phyloP scores from a whole-genome alignment of 306 rosid species.

The Nissolia schottii region DNA sequence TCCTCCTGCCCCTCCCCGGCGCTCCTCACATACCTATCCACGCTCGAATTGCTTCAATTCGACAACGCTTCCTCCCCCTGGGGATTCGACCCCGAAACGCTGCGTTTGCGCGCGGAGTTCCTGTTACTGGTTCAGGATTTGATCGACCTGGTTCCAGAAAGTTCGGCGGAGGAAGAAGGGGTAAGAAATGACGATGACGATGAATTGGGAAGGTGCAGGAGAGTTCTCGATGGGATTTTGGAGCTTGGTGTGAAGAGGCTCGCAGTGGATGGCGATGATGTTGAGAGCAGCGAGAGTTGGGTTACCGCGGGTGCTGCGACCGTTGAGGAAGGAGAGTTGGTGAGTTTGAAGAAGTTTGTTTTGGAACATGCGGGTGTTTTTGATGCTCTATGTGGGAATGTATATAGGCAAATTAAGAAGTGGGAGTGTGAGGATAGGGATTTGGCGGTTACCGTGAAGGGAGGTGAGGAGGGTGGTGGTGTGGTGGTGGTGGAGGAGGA shows the following conservation, averaged over 20 bases:
- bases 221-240: slow-evolving; percentile 55
- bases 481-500: slow-evolving; percentile 4
- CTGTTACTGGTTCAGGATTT: slow-evolving; percentile 62
- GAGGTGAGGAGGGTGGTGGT: slow-evolving; percentile 26
- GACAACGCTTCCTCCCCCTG: slow-evolving; percentile 66
- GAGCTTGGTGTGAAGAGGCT: slow-evolving; percentile 74
- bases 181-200: too few species aligned
- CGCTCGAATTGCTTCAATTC: slow-evolving; percentile 68
- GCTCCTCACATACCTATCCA: slow-evolving; percentile 63
- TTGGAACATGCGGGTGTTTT: slow-evolving; percentile 60
- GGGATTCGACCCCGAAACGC: slow-evolving; percentile 65
- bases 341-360: slow-evolving; percentile 53
- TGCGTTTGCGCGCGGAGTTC: slow-evolving; percentile 81
- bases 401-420: slow-evolving; percentile 55
- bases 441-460: slow-evolving; percentile 40
- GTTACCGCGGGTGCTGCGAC: background rate
- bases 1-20: slow-evolving; percentile 77
- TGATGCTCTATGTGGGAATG: slow-evolving; percentile 67
- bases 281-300: slow-evolving; percentile 14
- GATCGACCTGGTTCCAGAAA: slow-evolving; percentile 45
- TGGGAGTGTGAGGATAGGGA: slow-evolving; percentile 53
- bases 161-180: slow-evolving; percentile 33
- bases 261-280: slow-evolving; percentile 38
- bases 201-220: slow-evolving; percentile 38
- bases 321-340: slow-evolving; percentile 58